Base-by-base conservation (phyloP, 352 stramenopile species). In the Saprolegnia parasitica region DNA sequence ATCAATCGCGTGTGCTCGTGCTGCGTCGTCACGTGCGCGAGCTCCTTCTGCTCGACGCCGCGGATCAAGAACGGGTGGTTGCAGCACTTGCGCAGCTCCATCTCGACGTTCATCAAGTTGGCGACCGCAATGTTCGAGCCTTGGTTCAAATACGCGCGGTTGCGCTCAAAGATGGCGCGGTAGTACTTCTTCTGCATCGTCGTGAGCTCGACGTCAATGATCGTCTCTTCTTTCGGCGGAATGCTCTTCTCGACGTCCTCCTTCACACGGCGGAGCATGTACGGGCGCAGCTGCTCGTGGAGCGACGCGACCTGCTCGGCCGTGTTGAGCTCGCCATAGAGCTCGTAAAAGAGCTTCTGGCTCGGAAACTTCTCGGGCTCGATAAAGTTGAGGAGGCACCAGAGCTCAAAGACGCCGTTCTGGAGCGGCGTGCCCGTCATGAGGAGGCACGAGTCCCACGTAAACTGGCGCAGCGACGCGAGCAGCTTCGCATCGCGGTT, bases 181-280 rank as follows among this genome's bases (percentile, higher is more conserved):
- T 95, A 94, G 68, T 94, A 95, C 57, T 95, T 94, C 77, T 99
- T 99, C 77, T 99, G 98, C 76, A 99, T 90, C 18, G 93, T 98
- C 42, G 97, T 99, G n/a, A 99, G 84, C 76, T 99, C 98, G 20
- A 99, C 97, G 83, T 99, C 97, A 72, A 99, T 97, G 45, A 99
- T 96, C n/a, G 97, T 99, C 77, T 99, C 98, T 77, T 99, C 96
- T 71, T 98, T 98, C 24, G 91, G 88, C 10, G 96, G 96, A 68
- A 99, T 99, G 76, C 98, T 98, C 79, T 99, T 99, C 49, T 99
- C 98, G 8, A 99, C 98, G 81, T 99, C 98, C 81, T 99, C 97
- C 77, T 99, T 99, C 15, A 99, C 95, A 64, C 97, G 94, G 57
- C 98, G 95, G 60, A 99, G 81, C 93, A 99, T 98, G 74, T 98